Evolutionary conservation across 106 monocot species (phyloP).

Genomic region (Cymbidium sinense): DNA sequence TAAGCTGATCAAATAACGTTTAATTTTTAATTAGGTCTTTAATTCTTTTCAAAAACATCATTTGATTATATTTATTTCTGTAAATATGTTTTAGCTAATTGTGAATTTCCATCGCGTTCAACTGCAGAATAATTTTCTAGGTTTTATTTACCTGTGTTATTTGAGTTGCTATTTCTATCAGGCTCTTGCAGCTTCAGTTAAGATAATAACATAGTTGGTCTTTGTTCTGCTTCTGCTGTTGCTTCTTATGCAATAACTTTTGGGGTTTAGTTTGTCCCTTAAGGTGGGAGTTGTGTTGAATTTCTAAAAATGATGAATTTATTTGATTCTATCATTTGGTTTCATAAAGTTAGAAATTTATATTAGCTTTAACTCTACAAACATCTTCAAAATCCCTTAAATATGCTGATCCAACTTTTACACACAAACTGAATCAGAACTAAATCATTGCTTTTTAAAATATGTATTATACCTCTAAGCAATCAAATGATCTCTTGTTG

Average conservation of each 20-base stretch:
- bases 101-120: background rate
- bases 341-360: background rate
- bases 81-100: background rate
- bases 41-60: background rate
- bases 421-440: background rate
- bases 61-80: background rate
- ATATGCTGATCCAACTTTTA: background rate
- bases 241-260: background rate
- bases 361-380: background rate
- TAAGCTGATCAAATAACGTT: background rate
- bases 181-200: background rate
- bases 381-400: background rate
- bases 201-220: background rate
- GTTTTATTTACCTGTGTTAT: background rate
- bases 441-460: background rate
- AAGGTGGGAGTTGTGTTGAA: conserved; percentile 2
- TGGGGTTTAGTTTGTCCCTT: conserved; percentile 3
- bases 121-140: background rate
- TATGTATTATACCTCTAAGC: background rate
- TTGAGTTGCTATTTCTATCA: background rate
- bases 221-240: background rate
- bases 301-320: background rate
- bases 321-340: background rate
- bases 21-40: background rate
- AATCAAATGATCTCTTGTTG: background rate